A percentile compares a stretch with the other conserved stretches of the same genome.
phyloP scores from a whole-genome alignment of 2,329 filamentous ascomycete species.

The Cordyceps cicadae region DNA sequence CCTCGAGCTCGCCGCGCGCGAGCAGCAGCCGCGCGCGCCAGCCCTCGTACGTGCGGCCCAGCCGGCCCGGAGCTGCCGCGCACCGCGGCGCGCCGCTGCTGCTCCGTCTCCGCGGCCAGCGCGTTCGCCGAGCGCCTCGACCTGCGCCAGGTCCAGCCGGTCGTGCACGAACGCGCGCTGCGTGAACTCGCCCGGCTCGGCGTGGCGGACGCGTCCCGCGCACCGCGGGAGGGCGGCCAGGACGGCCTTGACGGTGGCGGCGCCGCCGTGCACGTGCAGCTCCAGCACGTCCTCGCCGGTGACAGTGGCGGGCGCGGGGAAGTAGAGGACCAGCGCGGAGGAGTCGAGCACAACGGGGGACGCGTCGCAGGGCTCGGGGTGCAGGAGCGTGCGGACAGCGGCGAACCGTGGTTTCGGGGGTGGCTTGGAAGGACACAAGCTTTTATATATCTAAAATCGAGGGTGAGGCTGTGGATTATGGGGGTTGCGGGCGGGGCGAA shows the following conservation, averaged over 20 bases:
- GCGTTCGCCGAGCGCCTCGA: conserved; percentile 59
- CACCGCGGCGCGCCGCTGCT: conserved; percentile 81
- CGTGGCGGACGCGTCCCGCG: conserved; percentile 58
- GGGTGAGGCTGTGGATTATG: not conserved
- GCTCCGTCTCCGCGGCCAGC: conserved; percentile 70
- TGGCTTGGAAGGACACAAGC: conserved; percentile 40
- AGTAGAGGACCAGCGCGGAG: conserved; percentile 72
- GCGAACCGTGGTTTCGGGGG: conserved; percentile 49
- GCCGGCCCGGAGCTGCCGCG: conserved; percentile 62
- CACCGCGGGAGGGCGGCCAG: conserved; percentile 63
- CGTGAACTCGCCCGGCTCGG: conserved; percentile 93
- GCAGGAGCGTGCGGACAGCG: conserved; percentile 64
- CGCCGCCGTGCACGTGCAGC: conserved; percentile 87
- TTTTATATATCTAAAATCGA: conserved; percentile 37
- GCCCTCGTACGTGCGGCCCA: conserved; percentile 68
- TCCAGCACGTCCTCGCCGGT: conserved; percentile 92
- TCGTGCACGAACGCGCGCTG: conserved; percentile 82
- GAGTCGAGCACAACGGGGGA: conserved; percentile 57
- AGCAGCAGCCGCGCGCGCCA: conserved; percentile 74
- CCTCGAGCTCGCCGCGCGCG: conserved; percentile 85
- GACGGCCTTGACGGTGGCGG: conserved; percentile 80
- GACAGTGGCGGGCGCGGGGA: conserved; percentile 70
- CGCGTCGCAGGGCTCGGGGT: conserved; percentile 27
- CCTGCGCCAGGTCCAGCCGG: conserved; percentile 78
- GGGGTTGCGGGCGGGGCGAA: conserved; percentile 12